Conservation (phyloP, 2,329 filamentous ascomycete species). For the Trichoderma guizhouense region DNA sequence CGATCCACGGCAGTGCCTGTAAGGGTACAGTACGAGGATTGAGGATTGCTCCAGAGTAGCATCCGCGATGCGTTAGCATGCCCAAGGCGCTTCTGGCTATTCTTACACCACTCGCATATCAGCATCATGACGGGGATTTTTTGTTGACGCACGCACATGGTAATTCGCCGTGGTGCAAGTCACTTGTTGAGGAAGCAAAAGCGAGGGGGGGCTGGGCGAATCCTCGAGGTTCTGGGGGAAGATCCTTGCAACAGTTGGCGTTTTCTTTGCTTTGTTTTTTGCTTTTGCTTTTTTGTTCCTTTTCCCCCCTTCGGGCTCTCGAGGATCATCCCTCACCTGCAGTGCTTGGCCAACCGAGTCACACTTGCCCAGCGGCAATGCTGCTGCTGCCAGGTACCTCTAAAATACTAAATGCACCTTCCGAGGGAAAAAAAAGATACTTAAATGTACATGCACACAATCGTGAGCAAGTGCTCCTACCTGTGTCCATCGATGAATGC, state of each 20-base stretch:
- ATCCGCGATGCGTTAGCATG: conserved; percentile 1
- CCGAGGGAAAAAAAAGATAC: background rate
- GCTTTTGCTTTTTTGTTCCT: background rate
- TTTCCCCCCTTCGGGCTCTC: background rate
- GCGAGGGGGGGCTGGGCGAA: background rate
- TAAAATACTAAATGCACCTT: background rate
- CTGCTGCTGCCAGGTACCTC: background rate
- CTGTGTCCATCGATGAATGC: background rate
- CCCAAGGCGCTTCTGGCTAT: background rate
- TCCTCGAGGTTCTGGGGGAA: background rate
- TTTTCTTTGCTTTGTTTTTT: background rate
- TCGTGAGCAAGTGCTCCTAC: background rate
- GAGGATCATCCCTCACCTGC: conserved; percentile 4
- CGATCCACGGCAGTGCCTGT: background rate
- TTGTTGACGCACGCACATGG: conserved; percentile 3
- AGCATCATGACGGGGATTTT: conserved; percentile 7
- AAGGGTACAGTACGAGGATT: background rate
- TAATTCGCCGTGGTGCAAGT: conserved; percentile 13
- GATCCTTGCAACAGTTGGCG: background rate
- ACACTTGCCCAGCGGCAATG: background rate
- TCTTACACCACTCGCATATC: conserved; percentile 6
- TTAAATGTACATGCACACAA: background rate
- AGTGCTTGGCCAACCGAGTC: background rate
- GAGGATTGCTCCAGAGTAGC: background rate
- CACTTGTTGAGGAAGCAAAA: conserved; percentile 1